Conservation (phyloP, 2,329 filamentous ascomycete species). For the Alternaria metachromatica region DNA sequence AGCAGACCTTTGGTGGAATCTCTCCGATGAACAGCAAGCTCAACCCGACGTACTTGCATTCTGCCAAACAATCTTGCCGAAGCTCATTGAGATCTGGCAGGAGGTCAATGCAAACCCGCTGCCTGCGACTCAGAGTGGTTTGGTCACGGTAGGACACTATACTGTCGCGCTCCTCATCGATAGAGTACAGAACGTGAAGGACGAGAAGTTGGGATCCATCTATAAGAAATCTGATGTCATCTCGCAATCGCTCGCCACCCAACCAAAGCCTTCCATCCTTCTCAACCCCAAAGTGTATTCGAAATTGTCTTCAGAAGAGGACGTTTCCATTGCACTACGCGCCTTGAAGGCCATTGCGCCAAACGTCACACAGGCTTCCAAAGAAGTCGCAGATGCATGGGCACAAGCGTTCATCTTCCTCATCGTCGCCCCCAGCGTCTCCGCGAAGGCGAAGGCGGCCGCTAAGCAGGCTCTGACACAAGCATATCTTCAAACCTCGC, state of each 20-base stretch:
- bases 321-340: conserved; percentile 77
- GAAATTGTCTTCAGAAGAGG: conserved; percentile 76
- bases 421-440: conserved; percentile 68
- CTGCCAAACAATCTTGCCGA: conserved; percentile 58
- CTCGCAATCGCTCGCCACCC: conserved; percentile 70
- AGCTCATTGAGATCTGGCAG: conserved; percentile 73
- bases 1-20: conserved; percentile 72
- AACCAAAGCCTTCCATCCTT: conserved; percentile 87
- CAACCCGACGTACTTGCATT: conserved; percentile 56
- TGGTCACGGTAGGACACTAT: conserved; percentile 81
- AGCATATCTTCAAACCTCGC: conserved; percentile 66
- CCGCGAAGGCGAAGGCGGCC: conserved; percentile 68
- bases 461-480: conserved; percentile 67
- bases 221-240: conserved; percentile 68
- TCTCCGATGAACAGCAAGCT: conserved; percentile 57
- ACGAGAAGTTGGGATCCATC: conserved; percentile 63
- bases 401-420: conserved; percentile 84
- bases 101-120: conserved; percentile 81
- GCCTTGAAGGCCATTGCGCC: conserved; percentile 70
- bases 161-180: conserved; percentile 67
- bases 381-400: conserved; percentile 72
- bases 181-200: conserved; percentile 61
- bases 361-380: conserved; percentile 58
- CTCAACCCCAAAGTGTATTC: conserved; percentile 84
- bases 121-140: conserved; percentile 78